These are phyloP conservation scores for Colletotrichum lindemuthianum DNA, from an alignment of 2,329 filamentous ascomycete species.

Conservation along the genomic window DNA sequence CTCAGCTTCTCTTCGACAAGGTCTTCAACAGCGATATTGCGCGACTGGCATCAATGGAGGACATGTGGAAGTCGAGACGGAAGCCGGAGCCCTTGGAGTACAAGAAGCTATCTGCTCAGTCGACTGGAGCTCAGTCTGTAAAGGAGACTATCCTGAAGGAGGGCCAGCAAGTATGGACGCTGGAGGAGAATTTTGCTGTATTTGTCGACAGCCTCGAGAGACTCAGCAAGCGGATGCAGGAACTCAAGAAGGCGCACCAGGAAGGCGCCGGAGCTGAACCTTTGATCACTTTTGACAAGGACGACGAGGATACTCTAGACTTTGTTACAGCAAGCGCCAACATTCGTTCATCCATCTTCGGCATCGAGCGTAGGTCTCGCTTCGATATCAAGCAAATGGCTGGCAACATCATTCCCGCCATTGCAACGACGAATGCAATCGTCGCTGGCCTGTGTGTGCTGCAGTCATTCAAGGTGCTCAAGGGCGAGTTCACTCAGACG, in stretches of 20 bases:
- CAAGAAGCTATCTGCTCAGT: constrained; percentile 65
- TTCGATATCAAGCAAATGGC: constrained; percentile 99
- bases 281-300: constrained; percentile 92
- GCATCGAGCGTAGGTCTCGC: constrained; percentile 86
- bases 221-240: constrained; percentile 77
- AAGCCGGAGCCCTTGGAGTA: constrained; percentile 80
- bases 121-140: constrained; percentile 57
- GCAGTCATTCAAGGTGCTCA: constrained; percentile 90
- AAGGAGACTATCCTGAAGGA: constrained; percentile 67
- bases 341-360: constrained; percentile 87
- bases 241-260: constrained; percentile 62
- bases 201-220: constrained; percentile 86
- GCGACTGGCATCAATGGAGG: constrained; percentile 85
- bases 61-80: constrained; percentile 92
- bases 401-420: constrained; percentile 98
- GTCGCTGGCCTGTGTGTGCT: constrained; percentile 92
- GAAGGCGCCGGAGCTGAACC: constrained; percentile 64
- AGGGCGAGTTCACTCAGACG: constrained; percentile 73
- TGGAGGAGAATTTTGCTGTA: constrained; percentile 84
- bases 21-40: constrained; percentile 89
- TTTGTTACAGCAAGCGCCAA: constrained; percentile 94
- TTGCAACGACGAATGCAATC: constrained; percentile 97
- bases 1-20: constrained; percentile 87
- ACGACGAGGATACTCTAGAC: constrained; percentile 93
- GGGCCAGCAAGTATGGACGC: constrained; percentile 82